These are phyloP conservation scores for Flaveria sonorensis DNA, from an alignment of 129 eudicot genomes.

Conservation along the genomic window DNA sequence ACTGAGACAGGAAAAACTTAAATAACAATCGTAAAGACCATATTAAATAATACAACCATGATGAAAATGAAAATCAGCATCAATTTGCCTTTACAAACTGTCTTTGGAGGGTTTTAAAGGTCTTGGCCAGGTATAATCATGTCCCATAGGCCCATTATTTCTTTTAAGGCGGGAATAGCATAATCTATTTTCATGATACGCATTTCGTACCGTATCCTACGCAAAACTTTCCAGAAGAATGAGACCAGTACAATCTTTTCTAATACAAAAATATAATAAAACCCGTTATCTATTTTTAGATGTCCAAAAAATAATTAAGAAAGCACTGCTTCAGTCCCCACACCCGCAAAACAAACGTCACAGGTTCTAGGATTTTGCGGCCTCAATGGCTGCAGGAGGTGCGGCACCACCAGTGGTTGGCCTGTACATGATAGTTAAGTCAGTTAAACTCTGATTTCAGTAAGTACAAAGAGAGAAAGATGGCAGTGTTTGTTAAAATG, in stretches of 20 bases:
- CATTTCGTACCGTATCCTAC: constrained; percentile 31
- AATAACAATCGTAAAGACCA: not conserved
- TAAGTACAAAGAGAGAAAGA: not conserved
- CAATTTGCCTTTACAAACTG: constrained; percentile 16
- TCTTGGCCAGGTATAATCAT: constrained; percentile 24
- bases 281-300: constrained; percentile 17
- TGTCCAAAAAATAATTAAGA: constrained; percentile 25
- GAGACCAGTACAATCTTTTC: constrained; percentile 28
- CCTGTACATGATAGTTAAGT: constrained; percentile 41
- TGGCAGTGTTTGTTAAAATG: not conserved
- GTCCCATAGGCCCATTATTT: constrained; percentile 37
- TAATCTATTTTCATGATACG: constrained; percentile 28
- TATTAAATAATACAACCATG: constrained; percentile 6
- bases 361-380: constrained; percentile 44
- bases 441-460: constrained; percentile 3
- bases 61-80: constrained; percentile 18
- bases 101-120: not conserved
- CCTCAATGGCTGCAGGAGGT: constrained; percentile 57
- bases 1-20: not conserved
- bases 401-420: constrained; percentile 95
- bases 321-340: not conserved
- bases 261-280: constrained; percentile 18
- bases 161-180: not conserved
- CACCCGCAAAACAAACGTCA: not conserved
- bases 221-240: constrained; percentile 30